Evolutionary conservation across 2,329 filamentous ascomycete species (phyloP), one percentile per base, ranked within the genome.

Genomic region (Colletotrichum falcatum): DNA sequence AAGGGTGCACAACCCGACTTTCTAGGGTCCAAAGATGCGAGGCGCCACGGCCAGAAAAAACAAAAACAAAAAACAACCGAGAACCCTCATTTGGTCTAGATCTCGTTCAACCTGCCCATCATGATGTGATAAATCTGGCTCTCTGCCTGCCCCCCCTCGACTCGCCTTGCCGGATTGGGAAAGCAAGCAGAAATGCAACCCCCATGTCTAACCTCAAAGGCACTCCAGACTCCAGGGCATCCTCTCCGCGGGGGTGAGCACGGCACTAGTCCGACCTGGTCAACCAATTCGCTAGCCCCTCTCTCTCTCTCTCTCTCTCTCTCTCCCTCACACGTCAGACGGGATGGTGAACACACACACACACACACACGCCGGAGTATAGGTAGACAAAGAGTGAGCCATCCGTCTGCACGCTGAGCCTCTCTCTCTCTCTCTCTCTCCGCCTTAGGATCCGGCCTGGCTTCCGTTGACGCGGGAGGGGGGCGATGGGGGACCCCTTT

Each of bases 61-160:
- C n/a, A n/a, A n/a, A n/a, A n/a, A n/a, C n/a, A n/a, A n/a, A n/a
- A n/a, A n/a, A n/a, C n/a, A n/a, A n/a, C n/a, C n/a, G n/a, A n/a
- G n/a, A 42, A 18, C 23, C 42, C 18, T 44, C 20, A 44, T 44
- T 44, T n/a, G 42, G 42, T 62, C 37, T 62, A 67, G 67, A 70
- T 70, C 66, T 54, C 26, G 26, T 18, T 26, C 63, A 49, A n/a
- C 18, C 11, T 20, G 18, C 42, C 11, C 42, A 9, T 58, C 44
- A 35, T 53, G 63, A 70, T 62, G 64, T 67, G 67, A 70, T 70
- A 62, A 70, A 70, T 70, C 67, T 70, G 37, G 39, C 37, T 30
- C 8, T 28, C n/a, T n/a, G n/a, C n/a, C n/a, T n/a, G n/a, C n/a
- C n/a, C 20, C 23, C 14, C 20, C 1, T 11, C 20, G 54, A 44